Evolutionary conservation across 345 rosid genomes (phyloP), one percentile per base, ranked within the genome.

Genomic region (Salix koriyanagi): DNA sequence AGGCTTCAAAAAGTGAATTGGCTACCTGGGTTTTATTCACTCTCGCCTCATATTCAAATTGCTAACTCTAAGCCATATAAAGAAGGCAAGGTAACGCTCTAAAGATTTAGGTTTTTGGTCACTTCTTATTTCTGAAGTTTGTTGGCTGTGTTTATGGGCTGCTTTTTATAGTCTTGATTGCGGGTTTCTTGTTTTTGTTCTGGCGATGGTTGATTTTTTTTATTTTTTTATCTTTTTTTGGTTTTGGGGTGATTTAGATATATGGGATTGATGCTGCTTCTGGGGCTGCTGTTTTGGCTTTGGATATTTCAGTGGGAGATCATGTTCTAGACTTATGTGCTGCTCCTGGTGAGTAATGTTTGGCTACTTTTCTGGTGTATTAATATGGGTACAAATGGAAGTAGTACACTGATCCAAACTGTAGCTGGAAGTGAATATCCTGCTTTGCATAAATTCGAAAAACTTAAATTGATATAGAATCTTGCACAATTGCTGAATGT

Each of bases 181-280:
- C 23, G 12, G 26, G 26, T 61, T 61, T 61, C 26, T 11, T 23
- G 66, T n/a, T 34, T 26, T 62, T 11, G 39, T 21, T 32, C 15
- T 32, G 10, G 16, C 34, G 14, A 25, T 23, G 4, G 2, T 54
- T 37, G 19, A 15, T 16, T 28, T 36, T n/a, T 52, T 30, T 62
- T 28, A 0, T 28, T 1, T 42, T 30, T 62, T 67, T 16, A 61
- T 34, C 44, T 36, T 28, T n/a, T 58, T 18, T 32, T 64, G 25
- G 46, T 12, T 39, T 71, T 62, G 44, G 44, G 44, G 72, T 66
- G 56, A 44, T 48, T 67, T 80, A 91, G 99, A 85, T 95, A 70
- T 95, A 90, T 87, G 99, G 98, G 70, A 90, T 95, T 56, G 97
- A 93, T 78, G 96, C 97, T 65, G 97, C 98, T 75, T 93, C 99